These are phyloP conservation scores for Pythium apleroticum DNA, from an alignment of 352 stramenopile genomes.

Conservation along the genomic window DNA sequence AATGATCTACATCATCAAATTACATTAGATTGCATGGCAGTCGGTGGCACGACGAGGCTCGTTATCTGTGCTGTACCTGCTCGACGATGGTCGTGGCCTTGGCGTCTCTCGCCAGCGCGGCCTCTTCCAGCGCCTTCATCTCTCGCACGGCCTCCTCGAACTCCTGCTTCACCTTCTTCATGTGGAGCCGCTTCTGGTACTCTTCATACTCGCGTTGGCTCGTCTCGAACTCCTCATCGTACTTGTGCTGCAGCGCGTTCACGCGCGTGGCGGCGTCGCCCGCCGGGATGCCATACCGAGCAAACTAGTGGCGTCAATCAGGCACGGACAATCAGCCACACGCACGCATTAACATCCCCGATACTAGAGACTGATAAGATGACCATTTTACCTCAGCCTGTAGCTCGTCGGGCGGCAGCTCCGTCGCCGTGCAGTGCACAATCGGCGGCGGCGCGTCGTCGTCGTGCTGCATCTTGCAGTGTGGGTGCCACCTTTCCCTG, in stretches of 20 bases:
- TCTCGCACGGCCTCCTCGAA: conserved; percentile 43
- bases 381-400: conserved; percentile 72
- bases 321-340: not conserved
- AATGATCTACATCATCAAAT: conserved; percentile 36
- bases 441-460: conserved; percentile 27
- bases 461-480: not conserved
- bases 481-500: conserved; percentile 25
- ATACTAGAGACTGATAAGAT: too few relatives aligned
- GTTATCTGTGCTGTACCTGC: conserved; percentile 26
- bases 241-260: conserved; percentile 49
- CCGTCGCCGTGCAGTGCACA: conserved; percentile 42
- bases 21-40: not conserved
- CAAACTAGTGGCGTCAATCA: conserved; percentile 34
- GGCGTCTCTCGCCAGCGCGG: conserved; percentile 41
- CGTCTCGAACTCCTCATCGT: conserved; percentile 62
- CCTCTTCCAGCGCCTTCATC: conserved; percentile 38
- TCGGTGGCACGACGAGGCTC: not conserved
- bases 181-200: conserved; percentile 36
- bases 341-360: too few relatives aligned
- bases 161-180: conserved; percentile 47
- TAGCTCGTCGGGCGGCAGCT: conserved; percentile 55
- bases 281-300: conserved; percentile 46
- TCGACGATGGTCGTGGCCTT: conserved; percentile 49
- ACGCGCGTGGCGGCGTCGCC: conserved; percentile 48
- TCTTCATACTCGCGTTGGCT: conserved; percentile 37